Base-by-base conservation (phyloP, 2,329 filamentous ascomycete genomes). In the Alternaria arborescens region DNA sequence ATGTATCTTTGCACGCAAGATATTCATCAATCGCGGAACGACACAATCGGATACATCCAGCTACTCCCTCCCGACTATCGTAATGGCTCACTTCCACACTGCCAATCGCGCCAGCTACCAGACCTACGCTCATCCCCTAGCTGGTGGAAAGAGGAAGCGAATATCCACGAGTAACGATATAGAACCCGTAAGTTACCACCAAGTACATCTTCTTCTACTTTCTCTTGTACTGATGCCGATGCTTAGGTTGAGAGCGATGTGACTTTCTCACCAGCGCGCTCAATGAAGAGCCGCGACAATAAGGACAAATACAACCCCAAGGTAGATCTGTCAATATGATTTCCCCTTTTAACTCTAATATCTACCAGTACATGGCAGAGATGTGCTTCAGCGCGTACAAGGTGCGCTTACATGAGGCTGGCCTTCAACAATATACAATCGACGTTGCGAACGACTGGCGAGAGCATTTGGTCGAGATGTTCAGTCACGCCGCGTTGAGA, bases 361-460 rank as follows among this genome's bases (percentile, higher is more conserved):
- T 7, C 5, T 8, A 34, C n/a, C 20, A 58, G 55, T 55, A 60
- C 20, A 62, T 60, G 60, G 60, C 55, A 22, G 32, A 46, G 2
- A 43, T 50, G 52, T 62, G 60, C 20, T 55, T 55, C 26, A 36
- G 32, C 16, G 55, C 51, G 40, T 38, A 62, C 16, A 32, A 38
- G 18, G 43, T 24, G 24, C 55, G 60, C 28, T 24, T 44, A 20
- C 51, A 28, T 12, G 28, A 26, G 22, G 32, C 51, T 5, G 52
- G 41, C 11, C 32, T 44, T 6, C 4, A 36, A 8, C 20, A 22
- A 5, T 50, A 52, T 34, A 18, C 55, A 11, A 14, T 20, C 16
- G 46, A 60, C 36, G 10, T 42, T 20, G 46, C 30, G n/a, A 20
- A 55, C 11, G 60, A 54, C 20, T 52, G 50, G 26, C 34, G 42